Evolutionary conservation across 805 yeast species (phyloP).

Genomic region (Pichia cabralensis): DNA sequence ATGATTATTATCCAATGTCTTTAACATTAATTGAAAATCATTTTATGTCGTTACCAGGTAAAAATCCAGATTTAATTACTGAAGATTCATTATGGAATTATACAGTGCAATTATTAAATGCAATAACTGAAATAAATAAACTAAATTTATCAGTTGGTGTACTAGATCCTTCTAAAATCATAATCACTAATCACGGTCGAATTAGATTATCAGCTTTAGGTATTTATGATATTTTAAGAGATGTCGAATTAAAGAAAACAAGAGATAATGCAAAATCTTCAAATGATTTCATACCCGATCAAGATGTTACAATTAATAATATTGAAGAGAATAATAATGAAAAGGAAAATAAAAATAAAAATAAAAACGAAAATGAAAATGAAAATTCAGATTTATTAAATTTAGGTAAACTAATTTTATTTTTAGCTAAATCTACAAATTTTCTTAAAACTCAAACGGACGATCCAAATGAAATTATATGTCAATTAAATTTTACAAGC

Average conservation of each 20-base stretch:
- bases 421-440: slow-evolving; percentile 34
- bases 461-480: slow-evolving; percentile 17
- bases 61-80: slow-evolving; percentile 40
- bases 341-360: slow-evolving; percentile 10
- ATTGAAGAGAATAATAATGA: no score
- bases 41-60: slow-evolving; percentile 32
- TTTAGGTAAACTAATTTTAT: slow-evolving; percentile 53
- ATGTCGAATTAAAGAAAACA: slow-evolving; percentile 21
- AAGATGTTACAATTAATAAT: no score
- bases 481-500: slow-evolving; percentile 30
- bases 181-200: slow-evolving; percentile 64
- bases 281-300: no score
- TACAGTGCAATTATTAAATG: slow-evolving; percentile 63
- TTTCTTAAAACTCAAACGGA: slow-evolving; percentile 14
- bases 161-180: slow-evolving; percentile 55
- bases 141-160: slow-evolving; percentile 54
- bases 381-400: slow-evolving; percentile 41
- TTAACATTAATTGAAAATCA: slow-evolving; percentile 63
- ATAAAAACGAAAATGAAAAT: slow-evolving; percentile 13
- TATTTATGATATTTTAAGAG: slow-evolving; percentile 51
- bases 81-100: slow-evolving; percentile 70
- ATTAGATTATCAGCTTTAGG: slow-evolving; percentile 67
- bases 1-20: slow-evolving; percentile 79
- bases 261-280: slow-evolving; percentile 10
- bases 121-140: slow-evolving; percentile 55